Evolutionary conservation across 306 rosid genomes (phyloP).

Genomic region (Lagenaria siceraria): DNA sequence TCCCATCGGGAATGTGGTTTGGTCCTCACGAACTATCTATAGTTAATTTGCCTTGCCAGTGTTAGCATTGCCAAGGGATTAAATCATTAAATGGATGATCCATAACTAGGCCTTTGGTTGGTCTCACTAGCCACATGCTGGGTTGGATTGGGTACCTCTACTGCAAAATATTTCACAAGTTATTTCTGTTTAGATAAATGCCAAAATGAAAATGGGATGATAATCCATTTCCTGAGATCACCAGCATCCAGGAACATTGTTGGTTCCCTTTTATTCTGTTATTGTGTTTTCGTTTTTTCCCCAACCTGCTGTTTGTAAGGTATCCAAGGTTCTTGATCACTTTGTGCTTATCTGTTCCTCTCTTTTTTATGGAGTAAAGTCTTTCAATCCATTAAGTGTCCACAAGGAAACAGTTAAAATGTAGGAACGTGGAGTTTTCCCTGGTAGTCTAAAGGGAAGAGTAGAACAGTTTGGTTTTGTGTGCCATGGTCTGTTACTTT

Average conservation of each 20-base stretch:
- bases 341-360: neutral
- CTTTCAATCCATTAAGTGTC: neutral
- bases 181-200: neutral
- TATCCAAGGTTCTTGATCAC: neutral
- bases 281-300: neutral
- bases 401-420: neutral
- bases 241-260: neutral
- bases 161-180: neutral
- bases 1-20: neutral
- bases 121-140: neutral
- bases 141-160: neutral
- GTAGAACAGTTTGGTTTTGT: neutral
- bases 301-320: neutral
- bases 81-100: neutral
- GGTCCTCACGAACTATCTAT: neutral
- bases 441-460: neutral
- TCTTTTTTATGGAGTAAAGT: neutral
- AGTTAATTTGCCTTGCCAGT: neutral
- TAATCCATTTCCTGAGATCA: neutral
- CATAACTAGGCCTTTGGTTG: neutral
- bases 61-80: neutral
- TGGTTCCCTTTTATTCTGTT: neutral
- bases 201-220: neutral
- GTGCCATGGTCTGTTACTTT: neutral
- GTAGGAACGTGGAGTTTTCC: neutral